Evolutionary conservation across 2,329 filamentous ascomycete genomes (phyloP), one percentile per base, ranked within the genome.

Genomic region (Triangularia setosa): DNA sequence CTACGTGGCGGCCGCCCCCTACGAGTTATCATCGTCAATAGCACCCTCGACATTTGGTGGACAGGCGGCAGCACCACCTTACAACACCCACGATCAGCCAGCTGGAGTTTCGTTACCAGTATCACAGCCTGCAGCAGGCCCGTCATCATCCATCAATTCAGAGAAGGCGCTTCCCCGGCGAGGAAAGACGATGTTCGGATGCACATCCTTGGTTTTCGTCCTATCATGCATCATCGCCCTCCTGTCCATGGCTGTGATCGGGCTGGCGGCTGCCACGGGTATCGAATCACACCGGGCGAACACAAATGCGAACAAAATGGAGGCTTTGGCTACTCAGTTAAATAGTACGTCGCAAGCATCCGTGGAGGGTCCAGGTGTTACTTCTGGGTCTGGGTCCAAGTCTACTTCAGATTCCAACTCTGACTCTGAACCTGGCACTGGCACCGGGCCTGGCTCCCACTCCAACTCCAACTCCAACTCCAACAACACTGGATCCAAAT

Each of bases 261-360:
- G 79, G 1, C 71, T 82, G 25, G 80, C 79, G 1, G 79, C 78
- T 0, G 78, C 79, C 3, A 80, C 78, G 1, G 80, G 79, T 5
- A 71, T 81, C 5, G 75, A 79, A 61, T 69, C 77, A 6, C 76
- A 70, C 65, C 74, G 78, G 56, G 78, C 79, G 5, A 79, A 73
- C 60, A 67, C 75, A 12, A 78, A 78, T 0, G 72, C 75, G 25
- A 62, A 70, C 25, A 73, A 74, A 60, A 65, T 80, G 16, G 72
- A 74, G 2, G 59, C 67, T 4, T 60, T 77, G 44, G 73, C 7
- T 24, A n/a, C 40, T 48, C 16, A 48, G 40, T 8, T 21, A 1
- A 48, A 48, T 21, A 48, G n/a, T 48, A 48, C 40, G 40, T 48
- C 35, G n/a, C 35, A n/a, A n/a, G 35, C 35, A 33, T 33, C 30